phyloP scores from a whole-genome alignment of 108 stramenopile genomes.

The Cylindrotheca closterium region DNA sequence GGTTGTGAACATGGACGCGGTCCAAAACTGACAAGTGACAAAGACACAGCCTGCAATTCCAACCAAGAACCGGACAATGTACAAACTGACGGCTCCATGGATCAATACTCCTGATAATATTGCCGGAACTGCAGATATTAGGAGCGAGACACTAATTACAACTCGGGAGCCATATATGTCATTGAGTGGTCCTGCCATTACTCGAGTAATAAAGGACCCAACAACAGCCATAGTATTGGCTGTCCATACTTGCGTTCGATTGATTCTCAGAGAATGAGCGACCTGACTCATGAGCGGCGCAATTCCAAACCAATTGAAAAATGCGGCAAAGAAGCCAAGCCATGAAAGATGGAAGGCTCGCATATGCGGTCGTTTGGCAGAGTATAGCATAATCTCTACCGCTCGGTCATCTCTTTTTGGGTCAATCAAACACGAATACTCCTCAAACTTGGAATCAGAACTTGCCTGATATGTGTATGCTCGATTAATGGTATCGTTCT shows the following conservation, averaged over 20 bases:
- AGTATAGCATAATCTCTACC: constrained; percentile 45
- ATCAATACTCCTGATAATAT: constrained; percentile 64
- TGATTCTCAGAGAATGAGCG: constrained; percentile 48
- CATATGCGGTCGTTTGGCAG: constrained; percentile 60
- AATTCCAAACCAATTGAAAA: constrained; percentile 90
- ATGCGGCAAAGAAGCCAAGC: constrained; percentile 80
- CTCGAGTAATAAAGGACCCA: constrained; percentile 68
- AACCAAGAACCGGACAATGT: constrained; percentile 73
- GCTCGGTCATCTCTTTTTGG: constrained; percentile 50
- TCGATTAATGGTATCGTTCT: constrained; percentile 1
- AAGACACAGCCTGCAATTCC: constrained; percentile 82
- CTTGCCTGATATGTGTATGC: constrained; percentile 32
- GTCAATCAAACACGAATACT: constrained; percentile 53
- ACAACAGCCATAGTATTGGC: constrained; percentile 71
- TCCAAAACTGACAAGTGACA: constrained; percentile 88
- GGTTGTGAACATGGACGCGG: constrained; percentile 76
- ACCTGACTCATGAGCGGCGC: constrained; percentile 85
- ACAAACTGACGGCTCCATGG: constrained; percentile 49
- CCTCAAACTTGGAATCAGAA: constrained; percentile 56
- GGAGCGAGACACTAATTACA: constrained; percentile 51
- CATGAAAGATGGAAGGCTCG: constrained; percentile 72
- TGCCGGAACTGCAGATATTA: constrained; percentile 67
- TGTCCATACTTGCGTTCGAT: constrained; percentile 77
- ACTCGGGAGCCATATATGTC: constrained; percentile 84
- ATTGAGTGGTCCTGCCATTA: constrained; percentile 65